Base-by-base conservation (phyloP, 2,329 filamentous ascomycete genomes). In the Monilinia aucupariae region DNA sequence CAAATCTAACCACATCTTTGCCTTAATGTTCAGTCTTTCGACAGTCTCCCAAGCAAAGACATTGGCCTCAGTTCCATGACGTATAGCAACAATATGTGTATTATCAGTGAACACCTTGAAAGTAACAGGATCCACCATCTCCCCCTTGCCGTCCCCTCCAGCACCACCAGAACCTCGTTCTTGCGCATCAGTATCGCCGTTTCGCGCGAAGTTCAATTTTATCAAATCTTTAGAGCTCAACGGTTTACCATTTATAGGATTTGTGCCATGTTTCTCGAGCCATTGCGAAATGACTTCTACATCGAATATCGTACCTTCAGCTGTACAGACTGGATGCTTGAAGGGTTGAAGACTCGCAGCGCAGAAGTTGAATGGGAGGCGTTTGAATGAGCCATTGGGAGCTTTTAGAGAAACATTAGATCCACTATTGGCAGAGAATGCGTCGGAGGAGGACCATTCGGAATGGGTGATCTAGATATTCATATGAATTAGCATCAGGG, bases 21-120 rank as follows among this genome's bases (percentile, higher is more conserved):
- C 83, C 79, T 97, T 97, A 76, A 99, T 88, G 75, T 99, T 99
- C 78, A 99, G 85, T 70, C 90, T 84, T 76, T 97, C 91, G 45
- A 99, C 85, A 1, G 96, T 99, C 72, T 99, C 96, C 85, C 89
- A 97, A 1, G 92, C 87, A 74, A 97, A 99, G 5, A 96, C 94
- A 76, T 99, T 99, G 56, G 93, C 93, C 64, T 92, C 93, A 62
- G 82, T 89, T 61, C 85, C 85, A 75, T 89, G 86, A 63, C 86
- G 83, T 67, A 99, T 81, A 20, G 92, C 93, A 52, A 97, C 91
- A 64, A 99, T 91, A 76, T 97, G 94, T 4, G 94, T 97, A 76
- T 97, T 97, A 75, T 99, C 92, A 53, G 94, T 99, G 72, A 99
- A 91, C 49, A 96, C 90, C 76, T 99, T 99, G 81, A 90, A 97